Conservation (phyloP, 345 rosid genomes). For the Arabis hirsuta region DNA sequence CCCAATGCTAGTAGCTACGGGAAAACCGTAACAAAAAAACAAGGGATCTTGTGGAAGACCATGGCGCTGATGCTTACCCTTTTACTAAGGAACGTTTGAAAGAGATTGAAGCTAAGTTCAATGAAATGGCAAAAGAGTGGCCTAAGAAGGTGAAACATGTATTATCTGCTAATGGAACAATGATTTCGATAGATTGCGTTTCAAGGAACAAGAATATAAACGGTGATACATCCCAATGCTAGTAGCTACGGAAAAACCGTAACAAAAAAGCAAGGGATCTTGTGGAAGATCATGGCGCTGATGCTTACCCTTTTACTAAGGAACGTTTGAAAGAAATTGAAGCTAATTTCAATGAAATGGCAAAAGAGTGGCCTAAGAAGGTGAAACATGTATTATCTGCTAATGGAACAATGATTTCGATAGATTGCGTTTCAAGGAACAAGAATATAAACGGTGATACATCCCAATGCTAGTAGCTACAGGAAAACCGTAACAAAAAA, state of each 20-base stretch:
- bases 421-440: neutral
- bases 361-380: constrained; percentile 78
- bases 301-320: constrained; percentile 72
- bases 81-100: constrained; percentile 60
- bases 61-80: constrained; percentile 70
- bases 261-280: constrained; percentile 51
- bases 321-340: constrained; percentile 56
- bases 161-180: neutral
- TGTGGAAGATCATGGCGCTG: constrained; percentile 49
- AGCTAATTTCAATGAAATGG: constrained; percentile 52
- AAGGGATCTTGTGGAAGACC: constrained; percentile 42
- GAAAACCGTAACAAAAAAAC: constrained; percentile 53
- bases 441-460: neutral
- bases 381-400: constrained; percentile 43
- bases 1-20: constrained; percentile 63
- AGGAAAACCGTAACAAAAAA: constrained; percentile 55
- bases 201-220: neutral
- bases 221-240: constrained; percentile 51
- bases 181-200: neutral
- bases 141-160: constrained; percentile 65
- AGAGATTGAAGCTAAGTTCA: constrained; percentile 50
- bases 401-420: neutral
- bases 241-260: constrained; percentile 55
- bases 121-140: constrained; percentile 71
- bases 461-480: constrained; percentile 60